Evolutionary conservation across 2,329 filamentous ascomycete species (phyloP).

Genomic region (Ophiostoma sp.): DNA sequence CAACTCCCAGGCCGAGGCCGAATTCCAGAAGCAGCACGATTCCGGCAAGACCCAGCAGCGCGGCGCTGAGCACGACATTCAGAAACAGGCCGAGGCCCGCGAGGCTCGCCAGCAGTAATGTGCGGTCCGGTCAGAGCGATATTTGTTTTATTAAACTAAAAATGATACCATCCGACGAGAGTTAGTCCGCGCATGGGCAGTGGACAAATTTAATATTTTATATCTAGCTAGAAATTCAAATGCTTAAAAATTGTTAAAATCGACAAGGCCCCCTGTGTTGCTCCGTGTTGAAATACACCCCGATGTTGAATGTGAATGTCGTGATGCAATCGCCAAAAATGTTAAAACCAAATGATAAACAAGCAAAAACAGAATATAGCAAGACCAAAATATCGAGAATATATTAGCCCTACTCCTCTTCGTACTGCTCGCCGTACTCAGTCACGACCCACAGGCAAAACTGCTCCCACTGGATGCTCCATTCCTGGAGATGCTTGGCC

Average conservation of each 20-base stretch:
- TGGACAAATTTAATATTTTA: background rate
- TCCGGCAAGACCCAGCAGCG: conserved; percentile 74
- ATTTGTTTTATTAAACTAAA: background rate
- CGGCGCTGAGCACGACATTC: conserved; percentile 73
- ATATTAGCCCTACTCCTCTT: conserved; percentile 28
- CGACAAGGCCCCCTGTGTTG: background rate
- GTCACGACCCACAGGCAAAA: conserved; percentile 88
- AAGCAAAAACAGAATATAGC: background rate
- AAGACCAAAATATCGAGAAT: conserved; percentile 26
- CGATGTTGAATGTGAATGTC: conserved; percentile 14
- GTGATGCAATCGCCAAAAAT: background rate
- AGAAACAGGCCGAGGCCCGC: conserved; percentile 61
- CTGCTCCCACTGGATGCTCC: conserved; percentile 76
- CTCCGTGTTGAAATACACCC: conserved; percentile 8
- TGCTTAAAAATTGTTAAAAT: conserved; percentile 7
- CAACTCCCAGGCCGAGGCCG: conserved; percentile 58
- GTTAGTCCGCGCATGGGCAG: background rate
- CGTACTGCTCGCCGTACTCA: conserved; percentile 66
- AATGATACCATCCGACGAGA: background rate
- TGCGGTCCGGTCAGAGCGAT: background rate
- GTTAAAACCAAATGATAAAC: background rate
- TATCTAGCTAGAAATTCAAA: conserved; percentile 2
- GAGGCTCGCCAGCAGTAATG: background rate
- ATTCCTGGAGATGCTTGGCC: conserved; percentile 68
- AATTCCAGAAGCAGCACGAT: conserved; percentile 67